phyloP scores from a whole-genome alignment of 371 early-diverging fungal species.

The Mucor lusitanicus region DNA sequence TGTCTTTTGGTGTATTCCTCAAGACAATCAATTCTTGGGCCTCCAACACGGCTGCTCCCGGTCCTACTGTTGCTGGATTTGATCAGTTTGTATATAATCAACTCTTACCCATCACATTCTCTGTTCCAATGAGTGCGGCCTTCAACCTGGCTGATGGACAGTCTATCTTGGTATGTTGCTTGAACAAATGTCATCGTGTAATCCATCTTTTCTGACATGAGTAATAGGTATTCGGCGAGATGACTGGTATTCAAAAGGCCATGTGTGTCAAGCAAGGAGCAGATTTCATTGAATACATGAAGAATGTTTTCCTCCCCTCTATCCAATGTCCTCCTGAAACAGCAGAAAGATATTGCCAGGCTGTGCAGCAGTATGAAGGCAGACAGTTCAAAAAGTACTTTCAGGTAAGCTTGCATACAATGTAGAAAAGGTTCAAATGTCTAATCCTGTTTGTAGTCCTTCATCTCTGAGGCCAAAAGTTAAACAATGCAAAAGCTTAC shows the following conservation, averaged over 20 bases:
- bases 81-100: constrained; percentile 81
- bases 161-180: constrained; percentile 60
- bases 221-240: constrained; percentile 74
- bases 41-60: constrained; percentile 36
- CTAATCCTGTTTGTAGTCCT: constrained; percentile 7
- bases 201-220: neutral
- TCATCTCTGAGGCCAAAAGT: constrained; percentile 18
- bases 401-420: constrained; percentile 53
- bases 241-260: constrained; percentile 75
- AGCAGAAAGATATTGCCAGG: constrained; percentile 65
- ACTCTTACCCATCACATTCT: constrained; percentile 78
- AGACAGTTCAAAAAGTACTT: constrained; percentile 73
- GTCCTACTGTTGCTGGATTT: constrained; percentile 42
- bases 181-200: too few species aligned
- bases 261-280: constrained; percentile 64
- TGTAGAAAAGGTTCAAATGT: neutral
- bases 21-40: constrained; percentile 86
- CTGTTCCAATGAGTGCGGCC: constrained; percentile 75
- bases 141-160: constrained; percentile 86
- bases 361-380: constrained; percentile 65
- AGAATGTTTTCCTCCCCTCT: constrained; percentile 63
- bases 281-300: constrained; percentile 69
- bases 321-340: constrained; percentile 70
- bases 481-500: constrained; percentile 1
- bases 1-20: constrained; percentile 80